Evolutionary conservation across 2,329 filamentous ascomycete species (phyloP).

Genomic region (Aspergillus fructus): DNA sequence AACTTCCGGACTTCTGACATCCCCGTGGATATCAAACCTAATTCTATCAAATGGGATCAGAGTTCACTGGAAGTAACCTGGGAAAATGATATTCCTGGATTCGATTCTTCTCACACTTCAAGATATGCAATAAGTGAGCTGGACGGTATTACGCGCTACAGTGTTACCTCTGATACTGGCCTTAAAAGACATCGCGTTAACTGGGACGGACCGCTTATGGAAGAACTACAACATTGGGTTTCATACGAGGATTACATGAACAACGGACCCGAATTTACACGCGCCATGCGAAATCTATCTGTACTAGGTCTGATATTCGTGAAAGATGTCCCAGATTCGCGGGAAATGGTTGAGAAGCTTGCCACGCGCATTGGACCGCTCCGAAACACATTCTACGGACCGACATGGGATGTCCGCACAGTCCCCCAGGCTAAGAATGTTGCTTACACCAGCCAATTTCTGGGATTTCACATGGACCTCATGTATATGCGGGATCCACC

Average conservation of each 20-base stretch:
- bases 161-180: background rate
- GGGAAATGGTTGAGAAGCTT: constrained; percentile 65
- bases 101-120: constrained; percentile 43
- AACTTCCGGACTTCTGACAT: constrained; percentile 66
- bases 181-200: constrained; percentile 21
- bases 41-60: constrained; percentile 35
- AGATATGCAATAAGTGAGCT: constrained; percentile 24
- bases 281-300: constrained; percentile 62
- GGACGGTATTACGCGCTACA: background rate
- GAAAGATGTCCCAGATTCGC: constrained; percentile 67
- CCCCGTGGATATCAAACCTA: constrained; percentile 47
- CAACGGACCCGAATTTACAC: constrained; percentile 56
- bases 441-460: constrained; percentile 77
- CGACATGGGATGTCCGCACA: constrained; percentile 84
- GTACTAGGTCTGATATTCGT: constrained; percentile 75
- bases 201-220: constrained; percentile 45
- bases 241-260: constrained; percentile 72
- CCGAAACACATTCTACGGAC: constrained; percentile 86
- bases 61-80: constrained; percentile 60
- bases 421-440: constrained; percentile 85
- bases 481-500: constrained; percentile 81
- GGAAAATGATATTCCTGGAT: constrained; percentile 54
- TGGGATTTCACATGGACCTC: constrained; percentile 91
- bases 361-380: constrained; percentile 72
- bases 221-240: constrained; percentile 52